Base-by-base conservation (phyloP, 2,329 filamentous ascomycete genomes). In the Venturia oleaginea region DNA sequence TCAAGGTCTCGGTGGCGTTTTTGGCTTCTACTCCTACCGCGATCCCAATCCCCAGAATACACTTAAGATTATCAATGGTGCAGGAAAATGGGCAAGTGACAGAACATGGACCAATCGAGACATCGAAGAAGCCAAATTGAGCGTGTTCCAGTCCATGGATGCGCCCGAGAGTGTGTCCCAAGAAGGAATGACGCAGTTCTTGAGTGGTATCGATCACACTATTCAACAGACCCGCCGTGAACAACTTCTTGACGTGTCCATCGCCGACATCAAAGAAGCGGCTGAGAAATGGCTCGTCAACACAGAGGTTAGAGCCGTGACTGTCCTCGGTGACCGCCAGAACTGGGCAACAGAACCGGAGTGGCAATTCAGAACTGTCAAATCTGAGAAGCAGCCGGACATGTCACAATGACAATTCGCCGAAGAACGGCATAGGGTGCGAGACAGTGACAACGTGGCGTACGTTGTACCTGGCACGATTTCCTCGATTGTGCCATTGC, bases 1-100 rank as follows among this genome's bases (percentile, higher is more conserved):
- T 55, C 86, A 87, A 30, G 85, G 89, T 0, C 78, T 96, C 8
- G 88, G 91, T 69, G 93, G 92, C 30, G 76, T 96, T 0, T 97
- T 99, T 70, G 91, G 91, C 19, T 95, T 97, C 78, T 97, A 96
- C 78, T 93, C 90, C 55, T 99, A 99, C 81, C 90, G 94, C 62
- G 94, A 99, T 73, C 94, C 94, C 2, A 97, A 97, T 73, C 93
- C 94, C 0, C 81, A 88, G 67, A 97, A 96, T 76, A 93, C 91
- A 0, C 79, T 97, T 68, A 85, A 84, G 64, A 90, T 97, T 66
- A 96, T 97, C 86, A 81, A 83, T 38, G 87, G 88, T 65, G 90
- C 91, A 0, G 94, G 93, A 1, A 79, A 83, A 30, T 97, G 92
- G 86, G 94, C 92, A 0, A 82, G 86, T 13, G 88, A 96, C 69